Base-by-base conservation (phyloP, 768 basidiomycete genomes). In the Guyanaporus albipodus region DNA sequence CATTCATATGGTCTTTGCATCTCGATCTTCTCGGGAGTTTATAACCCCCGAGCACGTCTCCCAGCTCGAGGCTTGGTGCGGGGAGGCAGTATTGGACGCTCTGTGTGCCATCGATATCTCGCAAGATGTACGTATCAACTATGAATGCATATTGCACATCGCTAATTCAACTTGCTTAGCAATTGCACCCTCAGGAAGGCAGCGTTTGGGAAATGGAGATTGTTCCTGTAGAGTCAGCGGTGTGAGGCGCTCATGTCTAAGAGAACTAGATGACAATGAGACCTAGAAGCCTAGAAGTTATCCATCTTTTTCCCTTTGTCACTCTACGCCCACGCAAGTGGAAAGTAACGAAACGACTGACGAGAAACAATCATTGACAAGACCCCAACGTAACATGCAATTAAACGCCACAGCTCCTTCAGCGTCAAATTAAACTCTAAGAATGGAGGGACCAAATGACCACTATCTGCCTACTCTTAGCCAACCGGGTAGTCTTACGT, bases 1-100 rank as follows among this genome's bases (percentile, higher is more conserved):
- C 14, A 79, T 78, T 18, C 88, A 91, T 49, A 86, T 90, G 77
- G 78, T 90, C 5, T 91, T 87, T 58, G 88, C 88, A n/a, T 76
- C 82, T 34, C 78, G 88, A 38, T 73, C 71, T 33, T 83, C 85
- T 22, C 75, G 73, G 52, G 85, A 78, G 50, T 89, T 91, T 58
- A 90, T 91, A 57, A 80, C 79, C 4, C 88, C 89, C 6, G 70
- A 78, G 31, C 69, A 78, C 44, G 86, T 88, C 23, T 64, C 63
- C 8, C 70, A 70, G 45, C 58, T 82, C 10, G 87, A 91, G 60
- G 66, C 69, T 19, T 85, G 82, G 83, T 72, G 76, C 38, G 77
- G 79, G 18, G 49, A 72, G 70, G 82, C 76, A 35, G 75, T 83
- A 11, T 68, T 87, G 31, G 75, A 80, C 49, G 79, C 83, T 2